phyloP scores from a whole-genome alignment of 495 filamentous ascomycete genomes.

The Staphylotrichum longicolle region DNA sequence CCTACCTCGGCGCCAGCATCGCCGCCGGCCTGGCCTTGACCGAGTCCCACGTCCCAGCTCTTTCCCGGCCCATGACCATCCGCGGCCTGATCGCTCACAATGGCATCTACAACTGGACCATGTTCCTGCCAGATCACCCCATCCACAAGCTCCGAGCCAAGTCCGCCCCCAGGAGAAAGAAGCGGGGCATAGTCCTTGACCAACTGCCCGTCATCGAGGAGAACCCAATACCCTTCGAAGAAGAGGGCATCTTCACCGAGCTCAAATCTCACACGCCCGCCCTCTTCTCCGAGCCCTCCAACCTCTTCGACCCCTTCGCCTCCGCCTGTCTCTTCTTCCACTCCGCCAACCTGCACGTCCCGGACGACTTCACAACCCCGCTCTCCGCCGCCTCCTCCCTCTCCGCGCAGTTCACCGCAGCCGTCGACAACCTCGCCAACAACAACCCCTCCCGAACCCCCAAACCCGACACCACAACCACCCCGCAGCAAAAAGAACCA shows the following conservation, averaged over 20 bases:
- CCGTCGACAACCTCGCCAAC: constrained; percentile 18
- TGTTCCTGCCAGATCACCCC: constrained; percentile 46
- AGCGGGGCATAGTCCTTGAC: too few relatives aligned
- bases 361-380: constrained; percentile 34
- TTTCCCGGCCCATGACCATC: constrained; percentile 33
- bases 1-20: constrained; percentile 50
- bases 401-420: background rate
- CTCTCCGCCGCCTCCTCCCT: constrained; percentile 13
- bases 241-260: constrained; percentile 23
- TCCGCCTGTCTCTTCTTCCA: constrained; percentile 54
- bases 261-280: constrained; percentile 30
- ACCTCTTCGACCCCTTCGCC: constrained; percentile 54
- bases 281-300: constrained; percentile 43
- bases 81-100: constrained; percentile 49
- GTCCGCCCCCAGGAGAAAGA: background rate
- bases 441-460: background rate
- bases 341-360: constrained; percentile 41
- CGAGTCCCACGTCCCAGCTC: constrained; percentile 32
- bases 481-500: background rate
- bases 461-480: background rate
- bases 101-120: constrained; percentile 56
- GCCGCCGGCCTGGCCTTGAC: constrained; percentile 50
- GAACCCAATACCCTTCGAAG: constrained; percentile 6
- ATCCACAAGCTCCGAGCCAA: constrained; percentile 27
- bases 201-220: background rate